Evolutionary conservation across 345 rosid species (phyloP), one percentile per base, ranked within the genome.

Genomic region (Arabis alpina): DNA sequence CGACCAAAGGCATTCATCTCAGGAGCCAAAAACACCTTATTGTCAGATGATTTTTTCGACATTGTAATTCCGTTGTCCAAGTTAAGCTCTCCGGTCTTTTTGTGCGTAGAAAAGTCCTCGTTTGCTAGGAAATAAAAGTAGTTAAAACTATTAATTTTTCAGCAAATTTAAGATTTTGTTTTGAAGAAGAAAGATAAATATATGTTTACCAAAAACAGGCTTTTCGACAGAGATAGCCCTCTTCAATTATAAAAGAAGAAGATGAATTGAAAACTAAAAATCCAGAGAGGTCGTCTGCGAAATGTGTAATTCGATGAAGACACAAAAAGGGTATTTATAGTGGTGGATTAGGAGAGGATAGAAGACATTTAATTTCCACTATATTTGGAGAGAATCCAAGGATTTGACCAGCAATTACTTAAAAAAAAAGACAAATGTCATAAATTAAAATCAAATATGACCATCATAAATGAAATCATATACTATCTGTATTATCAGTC

Each of bases 1-100:
- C 55, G 76, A 41, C 91, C 94, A 43, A 84, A 85, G 6, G 91
- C 72, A 56, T 88, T 88, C 73, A 75, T 61, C 6, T 76, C 86
- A 5, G 91, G 85, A 28, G 86, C 87, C 28, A 72, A 70, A 65
- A 88, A 84, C 16, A 64, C 79, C 2, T 51, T 80, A 34, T 40
- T 69, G 4, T 57, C 13, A 1, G 66, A 48, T 36, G 57, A 43
- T 10, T 51, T 30, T 57, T 64, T 68, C 40, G 73, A 53, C 70
- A 49, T 50, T 8, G 66, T 28, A 42, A 54, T 41, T 14, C 14
- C 36, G 8, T 74, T 55, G 32, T 88, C 90, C 61, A 73, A 65
- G 5, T 75, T 79, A 75, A 91, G 57, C 25, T 81, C 90, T 37
- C 71, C 65, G 32, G 58, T 10, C 47, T 76, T 75, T 47, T 67